phyloP scores from a whole-genome alignment of 306 rosid species.

The Hylodesmum podocarpum region DNA sequence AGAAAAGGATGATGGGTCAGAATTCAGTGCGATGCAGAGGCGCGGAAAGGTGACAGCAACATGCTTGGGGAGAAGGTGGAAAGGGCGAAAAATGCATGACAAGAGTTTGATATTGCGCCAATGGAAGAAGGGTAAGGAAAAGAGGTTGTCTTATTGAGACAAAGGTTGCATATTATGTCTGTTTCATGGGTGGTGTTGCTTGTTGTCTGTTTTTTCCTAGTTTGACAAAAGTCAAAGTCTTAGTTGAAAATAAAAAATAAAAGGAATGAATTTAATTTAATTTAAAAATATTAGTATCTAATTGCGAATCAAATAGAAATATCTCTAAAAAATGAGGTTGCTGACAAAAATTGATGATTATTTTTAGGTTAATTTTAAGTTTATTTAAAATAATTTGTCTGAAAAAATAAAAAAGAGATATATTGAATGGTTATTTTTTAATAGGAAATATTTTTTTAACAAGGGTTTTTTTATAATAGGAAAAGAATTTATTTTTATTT shows the following conservation, averaged over 20 bases:
- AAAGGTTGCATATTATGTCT: constrained; percentile 5
- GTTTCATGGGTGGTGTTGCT: constrained; percentile 17
- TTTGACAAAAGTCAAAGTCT: constrained; percentile 29
- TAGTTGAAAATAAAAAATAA: not conserved
- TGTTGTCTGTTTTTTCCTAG: constrained; percentile 6
- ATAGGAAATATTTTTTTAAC: too few relatives aligned
- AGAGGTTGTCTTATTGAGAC: constrained; percentile 24
- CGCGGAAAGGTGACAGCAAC: not conserved
- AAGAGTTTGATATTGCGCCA: not conserved
- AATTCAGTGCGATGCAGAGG: not conserved
- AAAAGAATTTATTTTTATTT: too few relatives aligned
- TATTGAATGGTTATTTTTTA: too few relatives aligned
- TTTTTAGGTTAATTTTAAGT: too few relatives aligned
- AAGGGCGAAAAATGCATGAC: not conserved
- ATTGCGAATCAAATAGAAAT: too few relatives aligned
- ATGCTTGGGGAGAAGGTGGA: not conserved
- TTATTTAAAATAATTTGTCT: too few relatives aligned
- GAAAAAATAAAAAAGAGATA: too few relatives aligned
- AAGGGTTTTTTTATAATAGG: too few relatives aligned
- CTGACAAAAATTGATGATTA: too few relatives aligned
- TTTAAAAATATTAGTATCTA: too few relatives aligned
- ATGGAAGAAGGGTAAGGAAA: not conserved
- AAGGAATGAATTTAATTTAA: not conserved
- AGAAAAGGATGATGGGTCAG: not conserved
- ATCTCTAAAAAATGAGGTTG: too few relatives aligned